A percentile compares a stretch with the other conserved stretches of the same genome.
Evolutionary conservation across 2,329 filamentous ascomycete species (phyloP).

Genomic region (Microsporum audouinii): DNA sequence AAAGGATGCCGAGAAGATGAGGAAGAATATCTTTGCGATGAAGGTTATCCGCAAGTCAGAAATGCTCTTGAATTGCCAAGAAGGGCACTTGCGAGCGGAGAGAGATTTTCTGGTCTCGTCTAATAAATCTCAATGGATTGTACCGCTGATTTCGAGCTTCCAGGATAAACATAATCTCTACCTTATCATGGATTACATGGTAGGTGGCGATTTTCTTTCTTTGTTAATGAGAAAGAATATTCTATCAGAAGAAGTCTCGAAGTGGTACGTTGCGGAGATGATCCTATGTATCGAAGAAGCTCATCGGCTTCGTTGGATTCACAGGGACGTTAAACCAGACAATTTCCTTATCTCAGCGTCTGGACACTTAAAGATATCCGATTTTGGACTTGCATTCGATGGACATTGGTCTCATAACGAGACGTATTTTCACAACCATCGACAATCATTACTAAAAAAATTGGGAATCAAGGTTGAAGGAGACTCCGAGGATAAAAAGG

Average conservation of each 20-base stretch:
- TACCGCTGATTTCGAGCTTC: conserved; percentile 78
- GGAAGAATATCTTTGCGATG: conserved; percentile 73
- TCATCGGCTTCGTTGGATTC: conserved; percentile 78
- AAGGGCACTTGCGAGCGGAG: conserved; percentile 83
- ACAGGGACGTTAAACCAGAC: conserved; percentile 92
- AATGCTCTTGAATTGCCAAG: conserved; percentile 83
- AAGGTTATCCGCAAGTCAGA: conserved; percentile 91
- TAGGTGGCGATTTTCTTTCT: conserved; percentile 86
- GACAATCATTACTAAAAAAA: conserved; percentile 66
- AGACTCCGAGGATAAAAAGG: conserved; percentile 57
- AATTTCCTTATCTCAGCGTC: conserved; percentile 86
- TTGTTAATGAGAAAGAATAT: conserved; percentile 75
- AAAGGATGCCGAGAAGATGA: conserved; percentile 16
- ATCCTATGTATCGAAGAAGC: conserved; percentile 87
- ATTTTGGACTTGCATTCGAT: conserved; percentile 91
- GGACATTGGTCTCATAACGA: conserved; percentile 91
- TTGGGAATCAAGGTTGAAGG: conserved; percentile 63
- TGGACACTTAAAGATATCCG: conserved; percentile 88
- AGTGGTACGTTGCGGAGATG: conserved; percentile 92
- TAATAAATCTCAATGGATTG: conserved; percentile 80
- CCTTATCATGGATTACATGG: conserved; percentile 97
- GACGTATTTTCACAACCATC: conserved; percentile 70
- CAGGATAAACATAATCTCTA: conserved; percentile 78
- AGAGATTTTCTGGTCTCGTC: conserved; percentile 83
- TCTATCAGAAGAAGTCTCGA: conserved; percentile 64